Percentiles rank a stretch among this genome's conserved stretches.
Conservation (phyloP, 108 stramenopile species). For the Parietichytrium sp. region DNA sequence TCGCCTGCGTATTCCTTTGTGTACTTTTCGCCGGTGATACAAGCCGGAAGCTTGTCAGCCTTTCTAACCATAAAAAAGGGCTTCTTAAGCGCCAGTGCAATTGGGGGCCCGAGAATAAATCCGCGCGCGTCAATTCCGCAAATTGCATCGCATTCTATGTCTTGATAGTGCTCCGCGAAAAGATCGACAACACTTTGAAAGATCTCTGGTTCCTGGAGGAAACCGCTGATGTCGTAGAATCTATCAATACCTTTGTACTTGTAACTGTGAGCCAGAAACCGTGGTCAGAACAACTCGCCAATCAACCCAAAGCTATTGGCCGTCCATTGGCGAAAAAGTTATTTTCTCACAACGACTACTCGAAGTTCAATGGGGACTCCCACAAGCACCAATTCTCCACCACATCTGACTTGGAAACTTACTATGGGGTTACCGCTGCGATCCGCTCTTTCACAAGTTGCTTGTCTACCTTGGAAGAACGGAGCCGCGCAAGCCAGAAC, state of each 20-base stretch:
- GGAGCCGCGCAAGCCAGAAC: too few species aligned
- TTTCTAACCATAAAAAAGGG: conserved; percentile 98
- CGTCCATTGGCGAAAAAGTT: too few species aligned
- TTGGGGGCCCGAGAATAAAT: conserved; percentile 92
- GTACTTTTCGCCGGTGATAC: conserved; percentile 75
- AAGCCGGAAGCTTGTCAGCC: conserved; percentile 95
- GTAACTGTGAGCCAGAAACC: too few species aligned
- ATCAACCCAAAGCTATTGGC: too few species aligned
- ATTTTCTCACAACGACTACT: too few species aligned
- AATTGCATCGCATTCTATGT: conserved; percentile 77
- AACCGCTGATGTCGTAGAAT: conserved; percentile 98
- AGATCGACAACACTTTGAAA: conserved; percentile 86
- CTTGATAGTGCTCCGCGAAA: conserved; percentile 73
- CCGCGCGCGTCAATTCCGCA: conserved; percentile 91
- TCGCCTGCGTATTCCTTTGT: conserved; percentile 90
- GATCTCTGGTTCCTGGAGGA: conserved; percentile 74
- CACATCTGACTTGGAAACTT: too few species aligned
- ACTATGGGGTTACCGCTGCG: too few species aligned
- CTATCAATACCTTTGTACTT: conserved; percentile 94
- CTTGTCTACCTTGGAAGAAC: too few species aligned
- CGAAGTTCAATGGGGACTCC: too few species aligned
- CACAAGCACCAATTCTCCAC: too few species aligned
- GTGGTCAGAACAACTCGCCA: too few species aligned
- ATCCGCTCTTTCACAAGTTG: too few species aligned
- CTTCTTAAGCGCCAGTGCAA: conserved; percentile 88